A percentile compares a stretch with the other conserved stretches of the same genome.
phyloP scores from a whole-genome alignment of 805 yeast species.

The Wickerhamomyces canadensis region DNA sequence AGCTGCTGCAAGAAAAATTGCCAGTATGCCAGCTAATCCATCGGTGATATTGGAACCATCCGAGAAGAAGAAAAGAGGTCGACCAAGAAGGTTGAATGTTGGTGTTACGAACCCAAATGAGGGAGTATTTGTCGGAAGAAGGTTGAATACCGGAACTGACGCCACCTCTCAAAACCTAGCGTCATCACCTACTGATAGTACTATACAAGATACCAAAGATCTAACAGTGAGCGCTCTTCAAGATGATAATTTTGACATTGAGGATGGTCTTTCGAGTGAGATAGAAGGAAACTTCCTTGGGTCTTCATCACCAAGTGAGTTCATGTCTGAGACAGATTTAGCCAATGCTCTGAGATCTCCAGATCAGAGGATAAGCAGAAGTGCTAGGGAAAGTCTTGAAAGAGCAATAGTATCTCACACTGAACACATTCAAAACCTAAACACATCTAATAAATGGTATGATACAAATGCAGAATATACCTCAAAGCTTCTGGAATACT shows the following conservation, averaged over 20 bases:
- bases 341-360: constrained; percentile 36
- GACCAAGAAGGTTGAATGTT: constrained; percentile 19
- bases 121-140: constrained; percentile 20
- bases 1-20: constrained; percentile 18
- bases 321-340: constrained; percentile 47
- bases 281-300: constrained; percentile 19
- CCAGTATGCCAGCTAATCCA: constrained; percentile 18
- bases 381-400: constrained; percentile 22
- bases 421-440: constrained; percentile 7
- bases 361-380: constrained; percentile 9
- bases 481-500: constrained; percentile 44
- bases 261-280: constrained; percentile 32
- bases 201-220: background rate
- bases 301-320: constrained; percentile 48
- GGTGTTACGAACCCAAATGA: constrained; percentile 17
- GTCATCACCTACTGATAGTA: constrained; percentile 6
- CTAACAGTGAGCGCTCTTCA: constrained; percentile 9
- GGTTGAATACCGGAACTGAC: constrained; percentile 1
- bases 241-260: constrained; percentile 22
- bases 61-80: constrained; percentile 21
- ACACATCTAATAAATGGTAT: constrained; percentile 17
- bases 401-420: constrained; percentile 15
- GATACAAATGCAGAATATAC: constrained; percentile 36
- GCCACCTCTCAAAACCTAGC: background rate
- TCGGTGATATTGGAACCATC: background rate